Conservation (phyloP, 371 early-diverging fungal species). For the Mucor plumbeus region DNA sequence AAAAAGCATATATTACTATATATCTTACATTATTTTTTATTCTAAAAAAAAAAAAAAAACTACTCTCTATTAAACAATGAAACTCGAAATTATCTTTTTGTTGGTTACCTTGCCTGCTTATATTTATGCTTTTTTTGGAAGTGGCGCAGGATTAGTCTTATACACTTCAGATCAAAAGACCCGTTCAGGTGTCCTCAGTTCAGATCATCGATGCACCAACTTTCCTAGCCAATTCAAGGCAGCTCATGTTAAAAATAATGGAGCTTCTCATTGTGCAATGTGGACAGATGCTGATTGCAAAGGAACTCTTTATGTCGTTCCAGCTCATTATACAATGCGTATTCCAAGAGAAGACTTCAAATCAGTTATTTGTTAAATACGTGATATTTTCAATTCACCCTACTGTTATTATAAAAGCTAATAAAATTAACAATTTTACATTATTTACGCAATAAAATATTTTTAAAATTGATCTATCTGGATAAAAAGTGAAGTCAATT, state of each 20-base stretch:
- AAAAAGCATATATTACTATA: background rate
- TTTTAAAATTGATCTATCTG: too few relatives aligned
- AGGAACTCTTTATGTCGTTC: slow-evolving; percentile 42
- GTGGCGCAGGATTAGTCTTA: slow-evolving; percentile 31
- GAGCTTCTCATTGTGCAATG: slow-evolving; percentile 42
- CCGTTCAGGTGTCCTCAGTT: slow-evolving; percentile 39
- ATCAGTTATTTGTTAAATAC: slow-evolving; percentile 28
- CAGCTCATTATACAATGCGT: slow-evolving; percentile 46
- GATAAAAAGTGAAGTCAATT: too few relatives aligned
- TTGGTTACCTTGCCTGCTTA: slow-evolving; percentile 10
- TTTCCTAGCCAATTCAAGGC: slow-evolving; percentile 42
- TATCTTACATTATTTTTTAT: background rate
- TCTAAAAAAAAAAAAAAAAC: background rate
- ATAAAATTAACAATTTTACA: too few relatives aligned
- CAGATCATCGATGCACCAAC: slow-evolving; percentile 37
- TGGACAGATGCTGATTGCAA: slow-evolving; percentile 43
- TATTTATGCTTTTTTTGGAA: slow-evolving; percentile 22
- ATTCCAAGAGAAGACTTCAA: slow-evolving; percentile 31
- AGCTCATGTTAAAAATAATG: slow-evolving; percentile 34
- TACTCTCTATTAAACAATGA: background rate
- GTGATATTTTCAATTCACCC: too few relatives aligned
- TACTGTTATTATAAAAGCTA: too few relatives aligned
- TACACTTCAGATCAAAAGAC: slow-evolving; percentile 26
- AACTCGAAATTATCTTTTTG: background rate
- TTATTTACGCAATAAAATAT: too few relatives aligned